Evolutionary conservation across 2,329 filamentous ascomycete species (phyloP).

Genomic region (Dichotomopilus funicola): DNA sequence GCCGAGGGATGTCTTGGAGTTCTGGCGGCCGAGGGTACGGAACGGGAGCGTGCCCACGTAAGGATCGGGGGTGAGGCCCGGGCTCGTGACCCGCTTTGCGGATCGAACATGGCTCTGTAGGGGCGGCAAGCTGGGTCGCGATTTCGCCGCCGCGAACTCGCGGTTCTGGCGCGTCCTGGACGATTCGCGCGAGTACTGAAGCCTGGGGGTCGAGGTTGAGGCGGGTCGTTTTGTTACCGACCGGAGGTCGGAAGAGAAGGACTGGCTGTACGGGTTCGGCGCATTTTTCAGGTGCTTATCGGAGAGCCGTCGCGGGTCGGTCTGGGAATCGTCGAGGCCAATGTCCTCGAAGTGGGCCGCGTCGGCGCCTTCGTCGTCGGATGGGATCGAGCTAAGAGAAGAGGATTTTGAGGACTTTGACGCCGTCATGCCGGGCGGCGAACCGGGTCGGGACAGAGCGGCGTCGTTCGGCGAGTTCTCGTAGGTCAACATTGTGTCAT

Average conservation of each 20-base stretch:
- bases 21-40: slow-evolving; percentile 34
- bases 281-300: slow-evolving; percentile 32
- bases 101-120: slow-evolving; percentile 41
- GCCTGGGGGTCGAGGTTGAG: slow-evolving; percentile 26
- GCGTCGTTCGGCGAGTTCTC: slow-evolving; percentile 33
- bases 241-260: slow-evolving; percentile 39
- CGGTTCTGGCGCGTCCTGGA: slow-evolving; percentile 29
- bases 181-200: slow-evolving; percentile 27
- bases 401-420: slow-evolving; percentile 91
- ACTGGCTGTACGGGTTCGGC: slow-evolving; percentile 45
- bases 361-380: slow-evolving; percentile 67
- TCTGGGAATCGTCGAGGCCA: slow-evolving; percentile 56
- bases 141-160: slow-evolving; percentile 28
- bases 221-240: slow-evolving; percentile 26
- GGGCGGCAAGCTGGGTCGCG: slow-evolving; percentile 40
- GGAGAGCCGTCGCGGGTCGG: slow-evolving; percentile 30
- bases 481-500: slow-evolving; percentile 36
- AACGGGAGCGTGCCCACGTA: slow-evolving; percentile 26
- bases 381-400: slow-evolving; percentile 73
- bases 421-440: slow-evolving; percentile 68
- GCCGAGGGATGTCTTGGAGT: slow-evolving; percentile 35
- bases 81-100: slow-evolving; percentile 45
- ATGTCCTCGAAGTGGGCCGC: slow-evolving; percentile 89
- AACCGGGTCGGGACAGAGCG: slow-evolving; percentile 48
- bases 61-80: slow-evolving; percentile 29